Conservation (phyloP, 2,329 filamentous ascomycete species). For the Fonsecaea monophora region DNA sequence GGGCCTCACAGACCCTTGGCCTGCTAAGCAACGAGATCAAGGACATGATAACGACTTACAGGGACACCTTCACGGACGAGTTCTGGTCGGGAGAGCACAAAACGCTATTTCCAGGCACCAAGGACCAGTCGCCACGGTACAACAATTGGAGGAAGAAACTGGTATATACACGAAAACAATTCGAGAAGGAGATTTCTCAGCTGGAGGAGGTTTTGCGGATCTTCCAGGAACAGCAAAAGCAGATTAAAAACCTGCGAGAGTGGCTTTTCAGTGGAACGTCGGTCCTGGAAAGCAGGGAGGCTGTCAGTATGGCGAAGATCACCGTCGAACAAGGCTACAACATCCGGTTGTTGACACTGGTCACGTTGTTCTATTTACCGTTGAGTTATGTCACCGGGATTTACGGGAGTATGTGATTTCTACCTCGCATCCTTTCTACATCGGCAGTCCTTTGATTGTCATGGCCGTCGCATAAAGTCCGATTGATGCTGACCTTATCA, state of each 20-base stretch:
- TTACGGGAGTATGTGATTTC: conserved; percentile 32
- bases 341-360: conserved; percentile 49
- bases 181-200: conserved; percentile 45
- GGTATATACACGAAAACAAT: conserved; percentile 37
- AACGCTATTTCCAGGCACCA: conserved; percentile 40
- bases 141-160: conserved; percentile 42
- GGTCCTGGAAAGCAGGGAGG: conserved; percentile 66
- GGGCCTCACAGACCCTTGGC: conserved; percentile 41
- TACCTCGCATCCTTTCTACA: not conserved
- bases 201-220: conserved; percentile 67
- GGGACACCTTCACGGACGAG: conserved; percentile 39
- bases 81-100: conserved; percentile 41
- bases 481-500: conserved; percentile 12
- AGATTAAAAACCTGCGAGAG: conserved; percentile 58
- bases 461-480: not conserved
- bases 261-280: conserved; percentile 68
- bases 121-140: conserved; percentile 37
- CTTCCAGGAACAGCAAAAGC: conserved; percentile 61
- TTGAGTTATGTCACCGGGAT: conserved; percentile 44
- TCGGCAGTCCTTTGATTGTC: not conserved
- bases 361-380: conserved; percentile 52
- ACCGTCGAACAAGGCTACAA: conserved; percentile 63
- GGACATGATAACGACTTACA: conserved; percentile 40
- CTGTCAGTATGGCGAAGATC: conserved; percentile 62
- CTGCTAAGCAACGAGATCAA: conserved; percentile 42